These are phyloP conservation scores for Ascochyta clinopodiicola DNA, from an alignment of 2,329 filamentous ascomycete genomes.

Conservation along the genomic window DNA sequence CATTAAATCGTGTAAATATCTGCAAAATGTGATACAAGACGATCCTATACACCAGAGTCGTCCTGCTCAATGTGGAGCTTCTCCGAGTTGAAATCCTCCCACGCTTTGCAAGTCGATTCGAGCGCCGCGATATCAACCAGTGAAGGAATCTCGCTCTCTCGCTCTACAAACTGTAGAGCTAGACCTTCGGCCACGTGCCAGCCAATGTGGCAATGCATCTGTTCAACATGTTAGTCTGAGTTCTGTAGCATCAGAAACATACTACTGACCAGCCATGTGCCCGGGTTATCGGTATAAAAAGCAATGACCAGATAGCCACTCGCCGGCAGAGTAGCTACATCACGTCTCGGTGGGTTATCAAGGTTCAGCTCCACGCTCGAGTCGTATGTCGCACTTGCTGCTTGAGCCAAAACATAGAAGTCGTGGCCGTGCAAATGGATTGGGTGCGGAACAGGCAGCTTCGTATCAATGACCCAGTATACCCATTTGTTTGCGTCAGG, in stretches of 20 bases:
- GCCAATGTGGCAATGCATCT: conserved; percentile 43
- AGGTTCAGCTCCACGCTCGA: conserved; percentile 19
- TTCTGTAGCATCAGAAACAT: neutral
- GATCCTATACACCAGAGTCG: conserved; percentile 2
- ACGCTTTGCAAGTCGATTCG: neutral
- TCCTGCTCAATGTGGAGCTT: conserved; percentile 6
- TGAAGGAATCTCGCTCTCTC: conserved; percentile 32
- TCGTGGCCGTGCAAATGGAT: conserved; percentile 59
- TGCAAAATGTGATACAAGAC: too few relatives aligned
- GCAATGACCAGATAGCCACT: conserved; percentile 55
- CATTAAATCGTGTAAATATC: too few relatives aligned
- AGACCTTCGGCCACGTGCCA: conserved; percentile 66
- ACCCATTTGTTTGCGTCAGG: conserved; percentile 43
- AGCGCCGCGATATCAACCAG: neutral
- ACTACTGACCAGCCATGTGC: conserved; percentile 40
- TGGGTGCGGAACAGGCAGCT: conserved; percentile 44
- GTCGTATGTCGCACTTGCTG: conserved; percentile 34
- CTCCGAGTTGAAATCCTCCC: conserved; percentile 1
- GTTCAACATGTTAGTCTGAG: neutral
- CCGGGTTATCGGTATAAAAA: conserved; percentile 61
- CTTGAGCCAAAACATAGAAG: conserved; percentile 59
- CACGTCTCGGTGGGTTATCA: conserved; percentile 36
- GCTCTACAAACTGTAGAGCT: conserved; percentile 59
- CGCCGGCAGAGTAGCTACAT: conserved; percentile 37
- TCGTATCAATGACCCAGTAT: conserved; percentile 49